These are phyloP conservation scores for Colletotrichum sidae DNA, from an alignment of 2,329 filamentous ascomycete species.

Conservation along the genomic window DNA sequence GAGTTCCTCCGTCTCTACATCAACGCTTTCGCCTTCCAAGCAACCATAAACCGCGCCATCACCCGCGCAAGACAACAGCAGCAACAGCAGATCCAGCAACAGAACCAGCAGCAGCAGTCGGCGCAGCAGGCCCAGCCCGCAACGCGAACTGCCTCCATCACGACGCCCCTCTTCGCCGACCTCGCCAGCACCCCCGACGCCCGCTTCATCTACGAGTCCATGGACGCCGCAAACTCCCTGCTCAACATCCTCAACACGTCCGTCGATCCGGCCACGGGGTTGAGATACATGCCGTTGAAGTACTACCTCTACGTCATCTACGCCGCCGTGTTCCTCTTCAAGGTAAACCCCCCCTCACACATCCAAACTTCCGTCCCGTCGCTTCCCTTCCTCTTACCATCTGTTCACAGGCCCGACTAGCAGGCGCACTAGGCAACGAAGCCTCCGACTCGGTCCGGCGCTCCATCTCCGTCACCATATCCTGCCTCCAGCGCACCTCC, in stretches of 20 bases:
- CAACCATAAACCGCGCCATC: slow-evolving; percentile 67
- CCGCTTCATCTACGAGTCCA: slow-evolving; percentile 74
- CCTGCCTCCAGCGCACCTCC: slow-evolving; percentile 69
- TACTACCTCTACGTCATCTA: slow-evolving; percentile 74
- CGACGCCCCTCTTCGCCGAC: slow-evolving; percentile 54
- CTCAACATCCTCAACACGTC: slow-evolving; percentile 69
- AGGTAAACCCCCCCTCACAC: slow-evolving; percentile 51
- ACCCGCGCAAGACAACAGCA: slow-evolving; percentile 37
- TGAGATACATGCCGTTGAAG: slow-evolving; percentile 73
- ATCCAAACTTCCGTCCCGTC: neutral
- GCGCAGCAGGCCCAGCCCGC: neutral
- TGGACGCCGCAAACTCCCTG: slow-evolving; percentile 72
- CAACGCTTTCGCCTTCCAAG: slow-evolving; percentile 81
- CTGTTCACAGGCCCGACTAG: slow-evolving; percentile 61
- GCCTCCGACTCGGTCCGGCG: slow-evolving; percentile 67
- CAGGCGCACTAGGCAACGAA: slow-evolving; percentile 67
- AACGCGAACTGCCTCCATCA: slow-evolving; percentile 1
- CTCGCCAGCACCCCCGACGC: slow-evolving; percentile 71
- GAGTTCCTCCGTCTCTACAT: slow-evolving; percentile 80
- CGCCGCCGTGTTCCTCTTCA: slow-evolving; percentile 74
- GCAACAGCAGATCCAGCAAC: slow-evolving; percentile 17
- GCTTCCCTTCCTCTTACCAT: neutral
- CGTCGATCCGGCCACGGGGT: slow-evolving; percentile 67
- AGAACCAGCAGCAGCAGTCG: neutral
- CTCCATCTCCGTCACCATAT: slow-evolving; percentile 68